Base-by-base conservation (phyloP, 352 stramenopile genomes). In the Pseudoperonospora humuli region DNA sequence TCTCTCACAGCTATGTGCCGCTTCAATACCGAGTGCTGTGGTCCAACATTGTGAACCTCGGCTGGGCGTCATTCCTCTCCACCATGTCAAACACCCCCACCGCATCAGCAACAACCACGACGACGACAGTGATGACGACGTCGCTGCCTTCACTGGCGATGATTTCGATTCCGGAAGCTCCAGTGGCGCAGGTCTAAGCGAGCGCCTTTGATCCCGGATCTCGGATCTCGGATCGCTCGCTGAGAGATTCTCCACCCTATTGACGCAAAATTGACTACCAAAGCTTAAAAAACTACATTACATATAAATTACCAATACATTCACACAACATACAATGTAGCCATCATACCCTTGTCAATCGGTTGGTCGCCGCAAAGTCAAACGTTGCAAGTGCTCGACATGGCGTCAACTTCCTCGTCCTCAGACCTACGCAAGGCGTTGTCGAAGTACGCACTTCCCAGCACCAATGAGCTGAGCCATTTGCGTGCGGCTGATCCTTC, bases 391-490 rank as follows among this genome's bases (percentile, higher is more conserved):
- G 5, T 15, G 7, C 1, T 2, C 38, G 26, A 14, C 15, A 57
- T 57, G 50, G 36, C 41, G 11, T 55, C 38, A 24, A 55, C 39
- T 27, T 48, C 37, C 1, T 42, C 47, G 14, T 31, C 39, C 3
- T 34, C 11, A 26, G 57, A 86, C 45, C 57, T 90, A 47, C 79
- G 76, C 46, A 83, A 86, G 62, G 60, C 61, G 55, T 66, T 87
- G 25, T 85, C 74, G 61, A 89, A 89, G 68, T 96, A 95, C 45
- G 86, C 89, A 45, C 71, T 96, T 34, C 89, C 89, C 7, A 95
- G 76, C 45, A 73, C 76, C 38, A 82, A 83, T 31, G 84, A 94
- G 57, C 59, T 90, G 54, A 62, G 58, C 23, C 72, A 93, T 40
- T 45, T 95, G 38, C 80, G 87, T 21, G 67, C 78, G 7, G 81